Conservation (phyloP, 257 asterid genomes). For the Solanum bukasovii region DNA sequence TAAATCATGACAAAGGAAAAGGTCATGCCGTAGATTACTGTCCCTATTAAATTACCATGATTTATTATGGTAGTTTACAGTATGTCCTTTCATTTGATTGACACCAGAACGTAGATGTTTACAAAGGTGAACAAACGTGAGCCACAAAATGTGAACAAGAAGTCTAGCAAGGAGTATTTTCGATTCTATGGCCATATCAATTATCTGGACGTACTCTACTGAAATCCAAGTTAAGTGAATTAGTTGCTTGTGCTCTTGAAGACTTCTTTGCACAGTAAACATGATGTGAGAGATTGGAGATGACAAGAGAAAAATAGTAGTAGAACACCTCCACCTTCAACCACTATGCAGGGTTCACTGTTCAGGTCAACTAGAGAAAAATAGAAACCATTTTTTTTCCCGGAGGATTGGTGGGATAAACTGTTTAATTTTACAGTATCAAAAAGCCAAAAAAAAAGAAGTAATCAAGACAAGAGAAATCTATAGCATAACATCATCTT, state of each 20-base stretch:
- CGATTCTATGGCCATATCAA: background rate
- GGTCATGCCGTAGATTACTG: background rate
- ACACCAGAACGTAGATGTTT: background rate
- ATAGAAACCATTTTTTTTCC: too few species aligned
- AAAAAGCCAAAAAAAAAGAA: too few species aligned
- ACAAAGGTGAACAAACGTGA: background rate
- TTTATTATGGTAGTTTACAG: background rate
- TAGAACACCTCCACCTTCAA: too few species aligned
- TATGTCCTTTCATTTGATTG: background rate
- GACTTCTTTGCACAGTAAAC: background rate
- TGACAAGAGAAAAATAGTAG: background rate
- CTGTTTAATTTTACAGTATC: too few species aligned
- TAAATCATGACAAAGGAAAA: background rate
- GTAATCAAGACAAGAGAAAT: background rate
- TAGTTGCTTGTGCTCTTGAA: background rate
- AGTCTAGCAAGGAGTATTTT: background rate
- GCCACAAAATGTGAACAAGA: background rate
- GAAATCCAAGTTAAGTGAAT: background rate
- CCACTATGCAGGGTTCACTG: too few species aligned
- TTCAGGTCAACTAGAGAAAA: too few species aligned
- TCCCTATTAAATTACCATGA: background rate
- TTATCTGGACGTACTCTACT: background rate
- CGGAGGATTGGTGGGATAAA: too few species aligned
- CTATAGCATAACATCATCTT: background rate
- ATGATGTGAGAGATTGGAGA: background rate